These are phyloP conservation scores for Penicillium subrubescens DNA, from an alignment of 495 filamentous ascomycete species.

Conservation along the genomic window DNA sequence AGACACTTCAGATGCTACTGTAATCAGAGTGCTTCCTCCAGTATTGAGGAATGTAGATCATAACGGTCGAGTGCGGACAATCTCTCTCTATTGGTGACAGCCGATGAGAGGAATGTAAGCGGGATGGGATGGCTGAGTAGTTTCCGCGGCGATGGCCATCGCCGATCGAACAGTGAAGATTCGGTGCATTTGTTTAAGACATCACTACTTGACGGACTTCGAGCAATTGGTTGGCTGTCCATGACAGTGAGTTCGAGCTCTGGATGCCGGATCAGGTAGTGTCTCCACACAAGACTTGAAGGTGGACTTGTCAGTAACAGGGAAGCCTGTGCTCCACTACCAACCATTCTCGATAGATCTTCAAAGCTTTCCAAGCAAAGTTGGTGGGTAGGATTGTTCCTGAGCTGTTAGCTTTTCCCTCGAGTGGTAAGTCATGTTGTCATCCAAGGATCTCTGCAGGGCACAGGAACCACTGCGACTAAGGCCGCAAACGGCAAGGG, in stretches of 20 bases:
- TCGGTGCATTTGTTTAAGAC: neutral
- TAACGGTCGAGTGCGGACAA: neutral
- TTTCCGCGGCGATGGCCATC: neutral
- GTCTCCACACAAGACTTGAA: slow-evolving; percentile 4
- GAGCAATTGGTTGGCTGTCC: slow-evolving; percentile 3
- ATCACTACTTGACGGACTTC: neutral
- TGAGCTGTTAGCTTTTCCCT: neutral
- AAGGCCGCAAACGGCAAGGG: slow-evolving; percentile 19
- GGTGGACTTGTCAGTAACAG: neutral
- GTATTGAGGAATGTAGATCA: slow-evolving; percentile 26
- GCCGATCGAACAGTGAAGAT: neutral
- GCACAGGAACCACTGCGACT: slow-evolving; percentile 17
- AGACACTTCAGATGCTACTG: neutral
- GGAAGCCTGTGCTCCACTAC: neutral
- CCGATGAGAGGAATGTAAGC: slow-evolving; percentile 15
- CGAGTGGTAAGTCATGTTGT: slow-evolving; percentile 22
- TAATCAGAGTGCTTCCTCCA: slow-evolving; percentile 9
- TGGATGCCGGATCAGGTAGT: slow-evolving; percentile 5
- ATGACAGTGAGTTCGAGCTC: slow-evolving; percentile 17
- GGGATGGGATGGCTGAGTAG: neutral
- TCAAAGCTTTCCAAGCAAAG: neutral
- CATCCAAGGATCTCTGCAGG: slow-evolving; percentile 19
- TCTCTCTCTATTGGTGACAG: slow-evolving; percentile 11
- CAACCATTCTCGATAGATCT: neutral
- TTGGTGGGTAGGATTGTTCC: neutral